Conservation (phyloP, 768 basidiomycete genomes). For the Amanita polypyramis region DNA sequence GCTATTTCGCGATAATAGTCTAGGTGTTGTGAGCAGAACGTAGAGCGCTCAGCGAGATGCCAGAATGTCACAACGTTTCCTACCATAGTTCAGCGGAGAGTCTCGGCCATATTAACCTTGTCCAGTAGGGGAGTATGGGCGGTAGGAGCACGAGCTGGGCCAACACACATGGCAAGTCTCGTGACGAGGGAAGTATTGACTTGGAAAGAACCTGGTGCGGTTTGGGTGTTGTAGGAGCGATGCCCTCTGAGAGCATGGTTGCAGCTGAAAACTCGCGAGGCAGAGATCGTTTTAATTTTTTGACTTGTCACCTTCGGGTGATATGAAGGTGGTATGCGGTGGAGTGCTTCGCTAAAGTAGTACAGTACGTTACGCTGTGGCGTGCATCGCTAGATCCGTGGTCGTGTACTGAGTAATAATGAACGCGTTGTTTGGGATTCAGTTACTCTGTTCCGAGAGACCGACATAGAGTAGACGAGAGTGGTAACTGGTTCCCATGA, state of each 20-base stretch:
- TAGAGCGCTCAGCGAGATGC: slow-evolving; percentile 4
- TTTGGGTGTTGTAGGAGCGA: neutral
- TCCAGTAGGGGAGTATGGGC: neutral
- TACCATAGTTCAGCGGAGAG: neutral
- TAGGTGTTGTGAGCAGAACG: slow-evolving; percentile 6
- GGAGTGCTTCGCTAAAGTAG: too few relatives aligned
- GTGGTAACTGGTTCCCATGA: neutral
- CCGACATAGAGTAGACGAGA: neutral
- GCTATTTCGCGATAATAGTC: neutral
- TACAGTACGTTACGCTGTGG: too few relatives aligned
- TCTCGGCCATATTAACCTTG: slow-evolving; percentile 1
- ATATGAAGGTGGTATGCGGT: too few relatives aligned
- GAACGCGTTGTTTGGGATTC: neutral
- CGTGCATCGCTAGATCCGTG: too few relatives aligned
- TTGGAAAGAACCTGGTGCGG: slow-evolving; percentile 4
- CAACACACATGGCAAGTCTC: slow-evolving; percentile 5
- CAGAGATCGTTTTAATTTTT: slow-evolving; percentile 3
- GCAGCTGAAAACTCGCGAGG: neutral
- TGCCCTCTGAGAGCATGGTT: slow-evolving; percentile 1
- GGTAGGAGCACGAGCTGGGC: slow-evolving; percentile 7
- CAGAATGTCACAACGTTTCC: neutral
- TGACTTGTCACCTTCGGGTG: slow-evolving; percentile 3
- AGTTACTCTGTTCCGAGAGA: slow-evolving; percentile 3
- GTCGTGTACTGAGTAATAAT: too few relatives aligned
- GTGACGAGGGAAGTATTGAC: slow-evolving; percentile 1